phyloP scores from a whole-genome alignment of 306 rosid species.

The Myrica gale region DNA sequence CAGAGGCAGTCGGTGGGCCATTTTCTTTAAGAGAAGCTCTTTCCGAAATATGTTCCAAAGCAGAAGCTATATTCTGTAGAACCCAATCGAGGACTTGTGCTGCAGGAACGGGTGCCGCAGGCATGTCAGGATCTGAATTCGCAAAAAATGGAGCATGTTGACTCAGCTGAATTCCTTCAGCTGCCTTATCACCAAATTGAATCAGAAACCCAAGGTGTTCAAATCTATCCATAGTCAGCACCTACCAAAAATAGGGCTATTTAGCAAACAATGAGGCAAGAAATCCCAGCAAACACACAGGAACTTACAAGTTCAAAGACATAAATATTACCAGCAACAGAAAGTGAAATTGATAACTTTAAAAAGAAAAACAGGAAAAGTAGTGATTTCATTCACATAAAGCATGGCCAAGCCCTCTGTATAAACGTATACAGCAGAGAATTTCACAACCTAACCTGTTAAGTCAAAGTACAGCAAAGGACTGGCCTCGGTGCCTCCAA shows the following conservation, averaged over 20 bases:
- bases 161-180: slow-evolving; percentile 67
- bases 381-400: neutral
- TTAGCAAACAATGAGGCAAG: slow-evolving; percentile 21
- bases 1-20: slow-evolving; percentile 68
- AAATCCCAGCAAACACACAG: slow-evolving; percentile 15
- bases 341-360: slow-evolving; percentile 5
- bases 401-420: neutral
- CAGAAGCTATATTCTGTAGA: slow-evolving; percentile 68
- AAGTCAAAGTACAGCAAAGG: neutral
- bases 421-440: neutral
- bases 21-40: slow-evolving; percentile 79
- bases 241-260: slow-evolving; percentile 48
- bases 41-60: slow-evolving; percentile 82
- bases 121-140: slow-evolving; percentile 98
- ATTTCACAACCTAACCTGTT: neutral
- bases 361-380: neutral
- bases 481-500: neutral
- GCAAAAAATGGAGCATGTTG: slow-evolving; percentile 94
- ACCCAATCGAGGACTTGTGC: slow-evolving; percentile 91
- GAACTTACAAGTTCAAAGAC: slow-evolving; percentile 11
- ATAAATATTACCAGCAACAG: neutral
- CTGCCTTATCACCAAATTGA: slow-evolving; percentile 86
- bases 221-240: slow-evolving; percentile 83
- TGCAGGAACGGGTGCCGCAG: slow-evolving; percentile 91
- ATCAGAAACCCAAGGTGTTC: slow-evolving; percentile 93